Conservation (phyloP, 768 basidiomycete species). For the Suillus fuscotomentosus region DNA sequence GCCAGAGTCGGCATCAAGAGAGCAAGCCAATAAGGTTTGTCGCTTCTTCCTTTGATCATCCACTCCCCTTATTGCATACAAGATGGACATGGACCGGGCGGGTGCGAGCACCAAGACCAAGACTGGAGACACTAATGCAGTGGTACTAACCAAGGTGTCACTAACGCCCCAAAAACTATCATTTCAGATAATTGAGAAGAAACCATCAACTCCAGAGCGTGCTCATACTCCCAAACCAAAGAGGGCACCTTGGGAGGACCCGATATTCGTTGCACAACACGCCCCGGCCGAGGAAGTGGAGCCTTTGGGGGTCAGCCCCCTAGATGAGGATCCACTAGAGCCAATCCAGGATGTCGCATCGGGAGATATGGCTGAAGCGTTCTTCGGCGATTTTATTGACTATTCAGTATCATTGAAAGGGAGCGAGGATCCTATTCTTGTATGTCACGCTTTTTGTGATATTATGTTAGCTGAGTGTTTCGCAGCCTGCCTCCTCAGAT, state of each 20-base stretch:
- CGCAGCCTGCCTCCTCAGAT: constrained; percentile 10
- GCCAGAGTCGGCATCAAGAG: not conserved
- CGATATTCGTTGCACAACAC: constrained; percentile 14
- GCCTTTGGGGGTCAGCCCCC: not conserved
- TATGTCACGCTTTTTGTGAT: not conserved
- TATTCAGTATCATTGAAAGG: constrained; percentile 6
- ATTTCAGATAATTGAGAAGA: constrained; percentile 2
- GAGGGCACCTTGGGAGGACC: constrained; percentile 33
- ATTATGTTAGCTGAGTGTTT: constrained; percentile 3
- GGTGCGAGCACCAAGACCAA: not conserved
- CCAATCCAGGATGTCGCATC: not conserved
- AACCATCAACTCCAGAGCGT: constrained; percentile 9
- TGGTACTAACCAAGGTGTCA: not conserved
- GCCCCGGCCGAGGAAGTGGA: not conserved
- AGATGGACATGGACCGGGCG: not conserved
- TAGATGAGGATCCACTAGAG: not conserved
- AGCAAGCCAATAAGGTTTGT: not conserved
- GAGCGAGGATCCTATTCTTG: constrained; percentile 1
- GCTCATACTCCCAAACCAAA: constrained; percentile 15
- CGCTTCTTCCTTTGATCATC: not conserved
- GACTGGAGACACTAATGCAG: not conserved
- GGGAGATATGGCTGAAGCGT: not conserved
- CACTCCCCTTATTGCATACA: not conserved
- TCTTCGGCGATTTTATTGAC: constrained; percentile 3
- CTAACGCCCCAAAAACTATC: not conserved